phyloP scores from a whole-genome alignment of 192 early-diverging fungal genomes.

The Allomyces macrogynus region DNA sequence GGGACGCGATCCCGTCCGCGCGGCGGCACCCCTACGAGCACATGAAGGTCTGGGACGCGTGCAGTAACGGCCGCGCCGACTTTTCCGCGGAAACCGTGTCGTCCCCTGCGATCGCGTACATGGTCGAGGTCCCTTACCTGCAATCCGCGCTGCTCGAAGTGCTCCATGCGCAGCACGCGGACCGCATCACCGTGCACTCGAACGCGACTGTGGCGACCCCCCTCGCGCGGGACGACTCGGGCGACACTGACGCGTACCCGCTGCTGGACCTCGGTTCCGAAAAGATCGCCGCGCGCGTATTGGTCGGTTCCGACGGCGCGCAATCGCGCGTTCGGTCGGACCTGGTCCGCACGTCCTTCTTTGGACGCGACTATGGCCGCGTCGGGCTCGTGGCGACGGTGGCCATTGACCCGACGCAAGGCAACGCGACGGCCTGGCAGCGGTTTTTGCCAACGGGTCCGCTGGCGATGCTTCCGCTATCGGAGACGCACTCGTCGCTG shows the following conservation, averaged over 20 bases:
- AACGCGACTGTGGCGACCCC: not conserved
- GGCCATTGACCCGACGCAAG: conserved; percentile 20
- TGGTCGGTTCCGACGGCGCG: conserved; percentile 71
- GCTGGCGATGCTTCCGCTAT: conserved; percentile 72
- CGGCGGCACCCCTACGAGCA: not conserved
- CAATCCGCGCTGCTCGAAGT: not conserved
- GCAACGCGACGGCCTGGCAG: conserved; percentile 69
- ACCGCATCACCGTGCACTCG: not conserved
- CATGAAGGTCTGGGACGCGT: not conserved
- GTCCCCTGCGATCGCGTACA: not conserved
- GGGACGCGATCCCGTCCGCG: not conserved
- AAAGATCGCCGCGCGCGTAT: not conserved
- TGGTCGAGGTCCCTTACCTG: not conserved
- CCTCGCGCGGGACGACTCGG: not conserved
- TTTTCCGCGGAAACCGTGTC: not conserved
- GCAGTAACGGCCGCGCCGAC: not conserved
- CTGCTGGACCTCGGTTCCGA: not conserved
- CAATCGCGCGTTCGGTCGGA: conserved; percentile 61
- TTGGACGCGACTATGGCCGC: conserved; percentile 72
- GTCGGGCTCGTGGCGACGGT: conserved; percentile 77
- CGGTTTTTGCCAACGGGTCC: conserved; percentile 87
- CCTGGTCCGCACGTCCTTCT: conserved; percentile 56
- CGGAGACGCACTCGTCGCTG: conserved; percentile 42
- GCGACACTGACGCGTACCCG: not conserved
- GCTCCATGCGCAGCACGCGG: not conserved